phyloP scores from a whole-genome alignment of 1,139 yeast genomes.

The Yamadazyma triangularis region DNA sequence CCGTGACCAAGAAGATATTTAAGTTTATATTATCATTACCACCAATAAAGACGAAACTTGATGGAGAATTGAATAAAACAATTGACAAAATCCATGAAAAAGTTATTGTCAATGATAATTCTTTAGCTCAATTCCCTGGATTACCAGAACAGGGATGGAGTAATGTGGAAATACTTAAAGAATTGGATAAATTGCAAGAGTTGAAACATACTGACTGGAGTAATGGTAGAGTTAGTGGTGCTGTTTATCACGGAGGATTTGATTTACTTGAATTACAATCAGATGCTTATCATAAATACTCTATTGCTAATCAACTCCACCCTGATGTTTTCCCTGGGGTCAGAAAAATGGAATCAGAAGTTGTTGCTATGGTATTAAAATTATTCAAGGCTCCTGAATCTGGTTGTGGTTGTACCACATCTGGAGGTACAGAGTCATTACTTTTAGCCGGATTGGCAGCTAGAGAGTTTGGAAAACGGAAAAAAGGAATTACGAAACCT shows the following conservation, averaged over 20 bases:
- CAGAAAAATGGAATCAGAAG: constrained; percentile 93
- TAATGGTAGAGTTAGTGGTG: constrained; percentile 85
- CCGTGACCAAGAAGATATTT: constrained; percentile 19
- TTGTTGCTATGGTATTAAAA: constrained; percentile 83
- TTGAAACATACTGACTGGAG: constrained; percentile 76
- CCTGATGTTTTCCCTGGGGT: constrained; percentile 98
- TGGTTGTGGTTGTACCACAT: constrained; percentile 86
- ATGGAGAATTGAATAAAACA: constrained; percentile 51
- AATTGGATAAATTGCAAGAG: constrained; percentile 44
- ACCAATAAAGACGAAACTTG: constrained; percentile 51
- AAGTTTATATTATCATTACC: constrained; percentile 45
- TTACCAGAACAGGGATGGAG: constrained; percentile 59
- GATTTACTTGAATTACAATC: constrained; percentile 71
- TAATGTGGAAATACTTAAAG: constrained; percentile 36
- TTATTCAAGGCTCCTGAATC: constrained; percentile 69
- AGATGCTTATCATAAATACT: constrained; percentile 66
- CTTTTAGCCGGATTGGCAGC: constrained; percentile 86
- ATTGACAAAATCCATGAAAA: constrained; percentile 47
- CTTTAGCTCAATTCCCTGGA: constrained; percentile 40
- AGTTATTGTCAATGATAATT: constrained; percentile 49
- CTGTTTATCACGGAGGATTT: constrained; percentile 92
- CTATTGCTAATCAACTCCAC: constrained; percentile 90
- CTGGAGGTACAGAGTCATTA: constrained; percentile 96
- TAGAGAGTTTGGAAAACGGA: constrained; percentile 54
- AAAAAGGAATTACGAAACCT: constrained; percentile 63